phyloP scores from a whole-genome alignment of 2,329 filamentous ascomycete species.

The Colletotrichum melonis region DNA sequence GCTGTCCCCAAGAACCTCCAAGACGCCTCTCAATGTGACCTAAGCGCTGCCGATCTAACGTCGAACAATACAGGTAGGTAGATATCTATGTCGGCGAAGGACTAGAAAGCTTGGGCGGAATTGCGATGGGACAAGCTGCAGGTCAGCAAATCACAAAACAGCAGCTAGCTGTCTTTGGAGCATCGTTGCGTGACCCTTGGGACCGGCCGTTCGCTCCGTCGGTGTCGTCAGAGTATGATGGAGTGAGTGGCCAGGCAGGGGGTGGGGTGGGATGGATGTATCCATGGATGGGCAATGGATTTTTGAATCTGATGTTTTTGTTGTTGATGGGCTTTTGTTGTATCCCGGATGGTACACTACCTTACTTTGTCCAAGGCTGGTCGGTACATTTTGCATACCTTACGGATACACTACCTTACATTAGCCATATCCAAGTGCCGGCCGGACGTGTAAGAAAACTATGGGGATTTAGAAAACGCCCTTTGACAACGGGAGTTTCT shows the following conservation, averaged over 20 bases:
- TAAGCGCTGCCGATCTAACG: slow-evolving; percentile 4
- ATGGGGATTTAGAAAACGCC: neutral
- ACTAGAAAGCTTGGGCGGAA: neutral
- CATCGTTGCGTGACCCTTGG: slow-evolving; percentile 2
- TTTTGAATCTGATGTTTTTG: neutral
- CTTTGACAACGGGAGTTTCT: neutral
- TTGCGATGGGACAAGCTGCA: neutral
- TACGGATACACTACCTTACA: too few species aligned
- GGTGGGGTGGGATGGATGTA: neutral
- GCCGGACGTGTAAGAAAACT: neutral
- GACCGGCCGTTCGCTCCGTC: slow-evolving; percentile 11
- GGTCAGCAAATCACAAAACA: slow-evolving; percentile 3
- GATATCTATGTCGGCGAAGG: slow-evolving; percentile 17
- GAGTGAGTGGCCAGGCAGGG: neutral
- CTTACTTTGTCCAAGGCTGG: too few species aligned
- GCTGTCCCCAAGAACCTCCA: neutral
- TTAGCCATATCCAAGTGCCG: neutral
- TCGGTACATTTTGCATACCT: too few species aligned
- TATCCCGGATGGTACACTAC: neutral
- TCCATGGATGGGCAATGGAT: neutral
- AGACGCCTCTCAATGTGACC: neutral
- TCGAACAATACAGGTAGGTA: neutral
- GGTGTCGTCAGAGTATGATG: slow-evolving; percentile 5
- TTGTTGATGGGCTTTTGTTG: neutral
- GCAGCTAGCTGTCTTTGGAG: slow-evolving; percentile 2